Evolutionary conservation across 2,329 filamentous ascomycete species (phyloP).

Genomic region (Monilinia laxa): DNA sequence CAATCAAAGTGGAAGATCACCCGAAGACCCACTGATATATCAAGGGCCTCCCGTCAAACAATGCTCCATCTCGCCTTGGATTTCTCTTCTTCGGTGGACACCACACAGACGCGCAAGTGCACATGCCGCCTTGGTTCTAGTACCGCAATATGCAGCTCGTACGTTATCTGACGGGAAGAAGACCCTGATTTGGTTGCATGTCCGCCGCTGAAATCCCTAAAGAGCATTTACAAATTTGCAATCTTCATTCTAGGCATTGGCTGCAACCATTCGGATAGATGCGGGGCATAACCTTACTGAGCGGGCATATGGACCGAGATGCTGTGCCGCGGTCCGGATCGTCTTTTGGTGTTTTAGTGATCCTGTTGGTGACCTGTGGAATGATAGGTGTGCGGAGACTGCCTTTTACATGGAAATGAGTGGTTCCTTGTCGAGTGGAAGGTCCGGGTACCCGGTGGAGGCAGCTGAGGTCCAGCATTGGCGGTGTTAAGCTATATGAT

Average conservation of each 20-base stretch:
- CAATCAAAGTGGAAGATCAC: constrained; percentile 2
- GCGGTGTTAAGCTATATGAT: background rate
- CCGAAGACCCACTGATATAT: constrained; percentile 1
- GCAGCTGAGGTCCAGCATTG: background rate
- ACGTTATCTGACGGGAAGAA: background rate
- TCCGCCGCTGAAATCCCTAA: background rate
- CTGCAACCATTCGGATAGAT: background rate
- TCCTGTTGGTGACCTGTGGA: background rate
- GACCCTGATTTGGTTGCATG: background rate
- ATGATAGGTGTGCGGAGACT: background rate
- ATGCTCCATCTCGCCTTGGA: constrained; percentile 5
- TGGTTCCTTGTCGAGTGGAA: constrained; percentile 2
- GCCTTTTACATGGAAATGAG: background rate
- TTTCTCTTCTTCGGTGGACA: constrained; percentile 2
- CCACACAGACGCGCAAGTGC: constrained; percentile 10
- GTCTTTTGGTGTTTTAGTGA: background rate
- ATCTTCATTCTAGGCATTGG: background rate
- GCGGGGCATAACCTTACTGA: background rate
- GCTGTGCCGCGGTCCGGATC: background rate
- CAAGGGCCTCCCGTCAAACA: constrained; percentile 14
- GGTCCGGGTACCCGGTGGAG: background rate
- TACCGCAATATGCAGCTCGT: background rate
- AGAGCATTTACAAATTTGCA: background rate
- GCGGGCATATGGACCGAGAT: background rate
- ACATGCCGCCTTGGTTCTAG: constrained; percentile 8